Evolutionary conservation across 345 rosid species (phyloP).

Genomic region (Brassica rapa): DNA sequence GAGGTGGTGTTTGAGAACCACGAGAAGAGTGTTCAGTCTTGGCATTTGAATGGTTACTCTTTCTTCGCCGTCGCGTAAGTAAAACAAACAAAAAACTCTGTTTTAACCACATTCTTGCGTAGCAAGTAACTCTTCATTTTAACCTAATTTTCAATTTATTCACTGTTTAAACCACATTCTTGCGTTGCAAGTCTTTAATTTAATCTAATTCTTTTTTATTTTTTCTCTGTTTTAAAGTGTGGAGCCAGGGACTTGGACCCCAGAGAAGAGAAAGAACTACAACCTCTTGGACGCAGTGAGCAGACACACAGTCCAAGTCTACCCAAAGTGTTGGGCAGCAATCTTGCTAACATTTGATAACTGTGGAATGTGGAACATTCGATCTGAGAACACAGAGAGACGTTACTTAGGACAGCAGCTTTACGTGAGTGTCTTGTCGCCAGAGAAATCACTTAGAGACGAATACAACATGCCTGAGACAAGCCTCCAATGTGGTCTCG

Average conservation of each 20-base stretch:
- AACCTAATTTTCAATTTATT: not conserved
- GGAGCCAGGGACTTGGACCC: not conserved
- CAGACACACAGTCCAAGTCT: not conserved
- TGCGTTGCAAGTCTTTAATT: not conserved
- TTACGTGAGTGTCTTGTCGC: not conserved
- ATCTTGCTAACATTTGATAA: not conserved
- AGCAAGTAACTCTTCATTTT: not conserved
- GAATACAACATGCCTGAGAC: conserved; percentile 1
- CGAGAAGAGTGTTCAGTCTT: conserved; percentile 1
- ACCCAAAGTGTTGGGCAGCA: not conserved
- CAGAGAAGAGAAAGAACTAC: not conserved
- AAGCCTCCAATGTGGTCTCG: not conserved
- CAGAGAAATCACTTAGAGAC: not conserved
- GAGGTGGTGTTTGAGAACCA: conserved; percentile 1
- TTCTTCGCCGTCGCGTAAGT: not conserved
- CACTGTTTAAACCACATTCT: not conserved
- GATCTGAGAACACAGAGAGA: not conserved
- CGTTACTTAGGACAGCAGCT: not conserved
- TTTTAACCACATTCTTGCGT: not conserved
- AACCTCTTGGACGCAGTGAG: not conserved
- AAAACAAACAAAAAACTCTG: not conserved
- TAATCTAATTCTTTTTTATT: not conserved
- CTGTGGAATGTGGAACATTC: conserved; percentile 1
- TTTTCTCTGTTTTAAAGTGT: not conserved
- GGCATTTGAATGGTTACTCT: not conserved